Evolutionary conservation across 192 early-diverging fungal species (phyloP).

Genomic region (Thamnidium elegans): DNA sequence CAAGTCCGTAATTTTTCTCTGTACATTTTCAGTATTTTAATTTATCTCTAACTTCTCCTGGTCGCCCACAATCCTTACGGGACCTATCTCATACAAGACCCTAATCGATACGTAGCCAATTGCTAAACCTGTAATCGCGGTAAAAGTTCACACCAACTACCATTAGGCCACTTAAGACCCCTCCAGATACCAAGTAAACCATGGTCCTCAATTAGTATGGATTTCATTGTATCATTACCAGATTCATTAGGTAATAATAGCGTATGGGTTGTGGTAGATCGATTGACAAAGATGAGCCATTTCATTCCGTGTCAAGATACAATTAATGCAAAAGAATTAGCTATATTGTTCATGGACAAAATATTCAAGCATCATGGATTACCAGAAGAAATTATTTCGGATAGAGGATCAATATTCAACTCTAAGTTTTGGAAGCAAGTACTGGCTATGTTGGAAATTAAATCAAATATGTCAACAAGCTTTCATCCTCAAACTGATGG

Average conservation of each 20-base stretch:
- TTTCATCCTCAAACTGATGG: constrained; percentile 36
- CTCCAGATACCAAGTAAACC: too few species aligned
- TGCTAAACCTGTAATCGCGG: too few species aligned
- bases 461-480: constrained; percentile 30
- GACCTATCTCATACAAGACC: too few species aligned
- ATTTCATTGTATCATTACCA: constrained; percentile 40
- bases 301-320: constrained; percentile 18
- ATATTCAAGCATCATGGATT: constrained; percentile 38
- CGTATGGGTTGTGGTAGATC: constrained; percentile 47
- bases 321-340: constrained; percentile 16
- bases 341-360: constrained; percentile 21
- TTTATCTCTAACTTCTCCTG: too few species aligned
- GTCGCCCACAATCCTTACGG: too few species aligned
- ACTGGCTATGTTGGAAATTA: constrained; percentile 15
- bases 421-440: constrained; percentile 35
- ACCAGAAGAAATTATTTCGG: constrained; percentile 43
- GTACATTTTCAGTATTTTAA: too few species aligned
- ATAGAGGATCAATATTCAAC: constrained; percentile 44
- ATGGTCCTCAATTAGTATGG: constrained; percentile 44
- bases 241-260: constrained; percentile 20
- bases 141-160: too few species aligned
- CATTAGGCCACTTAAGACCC: too few species aligned
- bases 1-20: too few species aligned
- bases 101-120: too few species aligned
- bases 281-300: constrained; percentile 37